Evolutionary conservation across 805 yeast species (phyloP), one percentile per base, ranked within the genome.

Genomic region (Schizosaccharomyces japonicus): DNA sequence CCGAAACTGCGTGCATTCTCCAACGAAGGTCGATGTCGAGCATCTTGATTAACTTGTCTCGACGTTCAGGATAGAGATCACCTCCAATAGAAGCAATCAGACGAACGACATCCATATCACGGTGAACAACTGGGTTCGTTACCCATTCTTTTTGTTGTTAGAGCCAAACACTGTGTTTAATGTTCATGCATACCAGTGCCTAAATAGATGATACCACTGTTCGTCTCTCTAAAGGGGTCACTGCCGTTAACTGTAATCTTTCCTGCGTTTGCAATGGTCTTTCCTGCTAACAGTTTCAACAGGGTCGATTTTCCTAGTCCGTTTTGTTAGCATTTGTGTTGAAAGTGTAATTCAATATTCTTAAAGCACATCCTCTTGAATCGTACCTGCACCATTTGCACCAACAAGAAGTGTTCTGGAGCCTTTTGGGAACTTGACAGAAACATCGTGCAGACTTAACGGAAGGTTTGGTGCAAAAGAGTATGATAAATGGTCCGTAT

Each of bases 1-100:
- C 98, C 45, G 93, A 79, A 36, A 87, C 76, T 46, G 72, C 73
- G 53, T 80, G 79, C 95, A 90, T 85, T 53, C 84, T 73, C 98
- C 98, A 90, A 15, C 69, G 66, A 26, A 83, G 68, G 56, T 87
- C 92, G 49, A 90, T 76, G 55, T 87, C 98, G 53, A 90, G 65
- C 48, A 90, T 69, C 30, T 77, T 72, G 32, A 87, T 66, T 51
- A 90, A 69, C 53, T 67, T 64, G 54, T 84, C 87, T 50, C 95
- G 70, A 55, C 96, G 71, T 36, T 78, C 85, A 0, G 75, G 67
- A 55, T 64, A 82, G 31, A 69, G 71, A 29, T 76, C 76, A n/a
- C 82, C 80, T 0, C 96, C 96, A 49, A 90, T 73, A 23, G 92
- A 77, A 13, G 77, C 70, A 45, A 90, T 70, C 50, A 90, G 66